These are phyloP conservation scores for Colletotrichum plurivorum DNA, from an alignment of 2,329 filamentous ascomycete species.

Conservation along the genomic window DNA sequence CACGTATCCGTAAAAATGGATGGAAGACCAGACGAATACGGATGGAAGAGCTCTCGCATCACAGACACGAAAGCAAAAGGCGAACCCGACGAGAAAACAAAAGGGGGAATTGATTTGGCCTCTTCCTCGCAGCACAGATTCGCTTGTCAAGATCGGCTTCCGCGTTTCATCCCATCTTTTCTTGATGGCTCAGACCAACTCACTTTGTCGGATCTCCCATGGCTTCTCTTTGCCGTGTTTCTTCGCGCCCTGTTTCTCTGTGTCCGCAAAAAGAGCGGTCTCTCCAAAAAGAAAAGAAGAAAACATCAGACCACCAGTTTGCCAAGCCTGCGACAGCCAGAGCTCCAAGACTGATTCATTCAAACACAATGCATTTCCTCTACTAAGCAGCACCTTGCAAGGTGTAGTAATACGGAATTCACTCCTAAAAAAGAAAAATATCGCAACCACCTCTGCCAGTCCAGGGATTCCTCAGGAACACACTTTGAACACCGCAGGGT, in stretches of 20 bases:
- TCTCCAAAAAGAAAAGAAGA: neutral
- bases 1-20: constrained; percentile 7
- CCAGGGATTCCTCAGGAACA: constrained; percentile 20
- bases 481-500: neutral
- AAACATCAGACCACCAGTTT: constrained; percentile 34
- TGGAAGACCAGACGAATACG: constrained; percentile 28
- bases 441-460: neutral
- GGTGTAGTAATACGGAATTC: no score
- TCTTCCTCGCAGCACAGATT: constrained; percentile 10
- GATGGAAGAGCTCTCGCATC: constrained; percentile 7
- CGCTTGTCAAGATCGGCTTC: constrained; percentile 20
- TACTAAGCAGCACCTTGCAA: constrained; percentile 7
- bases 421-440: no score
- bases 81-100: neutral
- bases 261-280: neutral
- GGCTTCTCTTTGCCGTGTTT: neutral
- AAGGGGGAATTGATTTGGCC: neutral
- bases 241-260: no score
- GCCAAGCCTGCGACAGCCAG: constrained; percentile 14
- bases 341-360: constrained; percentile 15
- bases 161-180: constrained; percentile 33
- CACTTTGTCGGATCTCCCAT: neutral
- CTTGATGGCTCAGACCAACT: neutral
- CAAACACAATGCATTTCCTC: constrained; percentile 5
- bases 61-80: constrained; percentile 15